phyloP scores from a whole-genome alignment of 345 rosid genomes.

The Diplotaxis tenuifolia region DNA sequence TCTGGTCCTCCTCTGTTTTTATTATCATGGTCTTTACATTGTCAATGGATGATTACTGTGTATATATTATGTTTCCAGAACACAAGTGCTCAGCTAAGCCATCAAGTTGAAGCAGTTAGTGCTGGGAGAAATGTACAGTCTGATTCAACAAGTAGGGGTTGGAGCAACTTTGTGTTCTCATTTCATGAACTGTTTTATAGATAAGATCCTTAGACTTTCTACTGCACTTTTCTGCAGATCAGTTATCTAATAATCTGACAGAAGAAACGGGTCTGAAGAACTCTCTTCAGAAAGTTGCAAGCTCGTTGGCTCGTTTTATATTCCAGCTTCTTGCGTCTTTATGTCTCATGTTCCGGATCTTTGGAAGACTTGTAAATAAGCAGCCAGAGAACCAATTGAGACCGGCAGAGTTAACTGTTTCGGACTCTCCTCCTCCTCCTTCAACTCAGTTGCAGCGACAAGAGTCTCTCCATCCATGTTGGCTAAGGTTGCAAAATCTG shows the following conservation, averaged over 20 bases:
- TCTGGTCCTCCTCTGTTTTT: slow-evolving; percentile 12
- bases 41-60: not conserved
- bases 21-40: not conserved
- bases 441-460: slow-evolving; percentile 41
- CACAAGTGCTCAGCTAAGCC: slow-evolving; percentile 25
- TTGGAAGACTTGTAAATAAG: slow-evolving; percentile 45
- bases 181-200: not conserved
- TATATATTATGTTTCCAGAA: slow-evolving; percentile 25
- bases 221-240: slow-evolving; percentile 47
- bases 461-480: slow-evolving; percentile 63
- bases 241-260: slow-evolving; percentile 27
- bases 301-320: slow-evolving; percentile 39
- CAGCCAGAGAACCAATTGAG: slow-evolving; percentile 43
- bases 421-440: slow-evolving; percentile 42
- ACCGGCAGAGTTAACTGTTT: too few relatives aligned
- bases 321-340: slow-evolving; percentile 53
- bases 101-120: slow-evolving; percentile 39
- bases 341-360: slow-evolving; percentile 45
- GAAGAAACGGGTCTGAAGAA: slow-evolving; percentile 38
- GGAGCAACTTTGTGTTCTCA: not conserved
- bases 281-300: slow-evolving; percentile 38
- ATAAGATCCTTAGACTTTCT: slow-evolving; percentile 9
- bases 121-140: slow-evolving; percentile 36
- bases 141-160: slow-evolving; percentile 44
- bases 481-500: slow-evolving; percentile 76